phyloP scores from a whole-genome alignment of 2,329 filamentous ascomycete species.

The Venturia nashicola region DNA sequence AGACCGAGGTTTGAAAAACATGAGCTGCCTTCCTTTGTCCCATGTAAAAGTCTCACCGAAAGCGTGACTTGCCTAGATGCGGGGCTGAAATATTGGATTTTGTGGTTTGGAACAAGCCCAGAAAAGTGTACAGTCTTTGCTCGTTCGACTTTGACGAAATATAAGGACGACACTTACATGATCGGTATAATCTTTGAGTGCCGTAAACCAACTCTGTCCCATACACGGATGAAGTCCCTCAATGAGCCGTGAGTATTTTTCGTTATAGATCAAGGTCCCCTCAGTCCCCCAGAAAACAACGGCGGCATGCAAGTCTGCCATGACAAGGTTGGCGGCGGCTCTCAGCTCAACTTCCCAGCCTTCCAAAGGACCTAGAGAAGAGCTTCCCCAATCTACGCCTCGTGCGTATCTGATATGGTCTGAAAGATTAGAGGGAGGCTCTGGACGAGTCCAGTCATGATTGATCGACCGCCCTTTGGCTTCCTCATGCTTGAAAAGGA shows the following conservation, averaged over 20 bases:
- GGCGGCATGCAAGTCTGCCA: not conserved
- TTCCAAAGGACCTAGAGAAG: slow-evolving; percentile 3
- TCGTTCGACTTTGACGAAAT: not conserved
- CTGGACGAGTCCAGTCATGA: not conserved
- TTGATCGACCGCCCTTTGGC: not conserved
- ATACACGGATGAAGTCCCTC: not conserved
- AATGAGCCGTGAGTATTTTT: not conserved
- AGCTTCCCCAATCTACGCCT: not conserved
- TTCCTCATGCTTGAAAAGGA: not conserved
- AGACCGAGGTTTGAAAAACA: not conserved
- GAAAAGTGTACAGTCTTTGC: not conserved
- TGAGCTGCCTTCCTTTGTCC: not conserved
- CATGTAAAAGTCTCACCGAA: no score
- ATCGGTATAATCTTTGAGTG: not conserved
- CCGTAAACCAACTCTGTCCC: not conserved
- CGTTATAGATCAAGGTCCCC: slow-evolving; percentile 24
- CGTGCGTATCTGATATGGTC: not conserved
- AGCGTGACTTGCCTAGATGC: no score
- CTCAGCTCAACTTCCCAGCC: not conserved
- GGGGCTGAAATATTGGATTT: no score
- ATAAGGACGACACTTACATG: not conserved
- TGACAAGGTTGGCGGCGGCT: not conserved
- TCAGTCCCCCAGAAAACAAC: slow-evolving; percentile 5
- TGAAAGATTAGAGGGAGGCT: not conserved
- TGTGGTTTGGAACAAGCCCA: no score